Conservation (phyloP, 2,329 filamentous ascomycete species). For the Thelonectria olida region DNA sequence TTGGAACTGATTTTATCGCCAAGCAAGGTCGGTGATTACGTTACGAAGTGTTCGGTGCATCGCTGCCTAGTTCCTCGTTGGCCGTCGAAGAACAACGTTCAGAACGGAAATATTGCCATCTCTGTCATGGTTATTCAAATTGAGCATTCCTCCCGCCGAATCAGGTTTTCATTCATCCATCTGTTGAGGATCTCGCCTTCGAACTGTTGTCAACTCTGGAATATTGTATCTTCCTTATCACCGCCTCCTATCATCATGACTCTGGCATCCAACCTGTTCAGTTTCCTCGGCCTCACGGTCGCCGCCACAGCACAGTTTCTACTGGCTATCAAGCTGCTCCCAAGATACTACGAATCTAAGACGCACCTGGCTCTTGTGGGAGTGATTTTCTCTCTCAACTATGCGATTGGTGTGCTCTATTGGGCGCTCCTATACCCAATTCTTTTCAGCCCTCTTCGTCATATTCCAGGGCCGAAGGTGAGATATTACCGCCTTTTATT, state of each 20-base stretch:
- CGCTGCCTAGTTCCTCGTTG: no score
- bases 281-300: conserved; percentile 27
- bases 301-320: conserved; percentile 37
- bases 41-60: no score
- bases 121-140: no score
- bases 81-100: no score
- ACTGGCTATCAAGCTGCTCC: conserved; percentile 39
- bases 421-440: conserved; percentile 31
- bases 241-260: conserved; percentile 27
- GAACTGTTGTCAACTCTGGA: not conserved
- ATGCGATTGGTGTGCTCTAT: conserved; percentile 30
- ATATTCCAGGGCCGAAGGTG: conserved; percentile 34
- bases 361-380: conserved; percentile 25
- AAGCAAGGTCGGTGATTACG: no score
- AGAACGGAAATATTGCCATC: no score
- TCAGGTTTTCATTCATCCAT: no score
- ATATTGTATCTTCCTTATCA: no score
- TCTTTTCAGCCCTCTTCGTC: conserved; percentile 34
- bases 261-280: conserved; percentile 22
- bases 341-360: conserved; percentile 25
- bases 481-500: no score
- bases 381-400: conserved; percentile 27
- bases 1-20: no score
- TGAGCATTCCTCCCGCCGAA: no score
- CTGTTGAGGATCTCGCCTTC: no score